Evolutionary conservation across 805 yeast species (phyloP), one percentile per base, ranked within the genome.

Genomic region (Lipomyces spencermartinsiae): DNA sequence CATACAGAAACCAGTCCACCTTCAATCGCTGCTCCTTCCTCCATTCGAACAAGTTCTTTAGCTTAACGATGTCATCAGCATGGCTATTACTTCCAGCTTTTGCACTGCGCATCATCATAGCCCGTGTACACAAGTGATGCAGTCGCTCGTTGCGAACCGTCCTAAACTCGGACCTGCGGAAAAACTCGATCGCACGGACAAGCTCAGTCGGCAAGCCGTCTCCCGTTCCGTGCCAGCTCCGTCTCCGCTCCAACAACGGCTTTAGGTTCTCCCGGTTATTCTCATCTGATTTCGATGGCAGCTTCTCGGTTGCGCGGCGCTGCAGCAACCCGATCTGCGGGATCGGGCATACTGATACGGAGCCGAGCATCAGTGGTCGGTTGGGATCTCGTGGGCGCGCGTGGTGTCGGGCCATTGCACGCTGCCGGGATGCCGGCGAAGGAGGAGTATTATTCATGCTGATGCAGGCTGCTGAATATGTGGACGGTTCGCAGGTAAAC

Each of bases 11-110:
- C 60, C 60, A 63, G 55, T 62, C 65, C 29, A 61, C 51, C 57
- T 67, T 67, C 25, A 63, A n/a, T 14, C 70, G 51, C 61, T 67
- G 70, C 54, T 60, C 65, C 5, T 58, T 54, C 6, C 65, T 31
- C 70, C 70, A 67, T 16, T 46, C 64, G 22, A 67, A 59, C 43
- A 61, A 37, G 34, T 67, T 63, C 34, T 57, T 14, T 4, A 67
- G 43, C 34, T 39, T 16, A 3, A 14, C 34, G n/a, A 65, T 33
- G n/a, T 49, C 65, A 8, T 49, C 46, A 4, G 60, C 59, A 16
- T 16, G 16, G 19, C 29, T 29, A 12, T 10, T 9, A 29, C 34
- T 53, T 22, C 33, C 56, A 22, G 53, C 34, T 37, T 59, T 39
- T 19, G 39, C n/a, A 31, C 14, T 46, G 33, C 49, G n/a, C 16